Base-by-base conservation (phyloP, 2,329 filamentous ascomycete species). In the Hypoxylon sp. region DNA sequence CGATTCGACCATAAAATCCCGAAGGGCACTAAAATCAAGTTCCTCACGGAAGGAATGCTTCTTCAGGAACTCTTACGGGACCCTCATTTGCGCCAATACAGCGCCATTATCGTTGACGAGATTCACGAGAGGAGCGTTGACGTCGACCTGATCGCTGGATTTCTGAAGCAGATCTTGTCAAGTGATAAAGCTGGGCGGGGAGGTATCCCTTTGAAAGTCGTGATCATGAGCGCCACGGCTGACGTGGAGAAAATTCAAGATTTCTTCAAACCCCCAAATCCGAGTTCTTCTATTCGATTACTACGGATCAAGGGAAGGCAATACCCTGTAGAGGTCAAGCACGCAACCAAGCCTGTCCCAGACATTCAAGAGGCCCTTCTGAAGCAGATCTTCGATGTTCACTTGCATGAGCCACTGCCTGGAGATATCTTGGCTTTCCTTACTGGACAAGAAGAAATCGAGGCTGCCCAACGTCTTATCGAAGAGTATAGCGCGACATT, bases 211-310 rank as follows among this genome's bases (percentile, higher is more conserved):
- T 82, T 99, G 62, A 98, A 97, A 79, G 90, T 98, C 3, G 88
- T 97, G 35, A 88, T 98, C 77, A 99, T 99, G 96, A 98, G 94
- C 85, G 96, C 96, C 54, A 99, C 96, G 5, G 93, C 94, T 39
- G 93, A 98, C 78, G 90, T 97, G 64, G 91, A 95, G 67, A 89
- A 87, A 62, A 89, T 98, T 33, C 85, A 88, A 47, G 83, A 84
- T 0, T 98, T 97, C 78, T 98, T 98, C 81, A 73, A 69, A 19
- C 70, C 67, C 9, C 58, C 61, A 37, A 53, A 73, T 37, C 39
- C 61, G 4, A 47, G 48, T 3, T 73, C 61, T 66, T 39, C 64
- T 62, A 79, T 83, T 29, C 81, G 79, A 75, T 85, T 81, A 74
- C 88, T 80, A 55, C 89, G 90, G 73, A 94, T 98, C 59, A 90